Conservation (phyloP, 495 filamentous ascomycete species). For the Tuber borchii region DNA sequence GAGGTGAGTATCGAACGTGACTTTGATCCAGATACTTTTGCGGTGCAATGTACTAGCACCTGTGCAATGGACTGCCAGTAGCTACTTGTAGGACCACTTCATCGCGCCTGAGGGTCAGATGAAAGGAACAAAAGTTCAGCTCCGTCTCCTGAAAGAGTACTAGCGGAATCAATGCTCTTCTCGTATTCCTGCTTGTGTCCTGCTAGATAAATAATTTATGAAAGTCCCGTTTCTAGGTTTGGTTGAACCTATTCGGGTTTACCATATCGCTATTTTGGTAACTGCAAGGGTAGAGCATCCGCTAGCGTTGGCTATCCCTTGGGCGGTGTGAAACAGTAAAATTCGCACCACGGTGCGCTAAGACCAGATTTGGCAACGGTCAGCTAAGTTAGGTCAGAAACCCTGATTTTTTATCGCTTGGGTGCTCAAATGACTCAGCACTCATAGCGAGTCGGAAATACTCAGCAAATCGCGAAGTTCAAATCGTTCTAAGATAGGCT, state of each 20-base stretch:
- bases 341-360: too few species aligned
- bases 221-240: background rate
- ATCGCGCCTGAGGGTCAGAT: background rate
- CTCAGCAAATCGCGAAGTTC: too few species aligned
- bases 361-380: too few species aligned
- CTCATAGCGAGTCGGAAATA: too few species aligned
- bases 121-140: background rate
- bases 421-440: too few species aligned
- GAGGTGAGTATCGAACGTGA: slow-evolving; percentile 33
- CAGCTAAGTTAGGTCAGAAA: too few species aligned
- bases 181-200: background rate
- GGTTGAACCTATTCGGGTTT: background rate
- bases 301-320: background rate
- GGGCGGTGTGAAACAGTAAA: too few species aligned
- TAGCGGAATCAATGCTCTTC: background rate
- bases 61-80: background rate
- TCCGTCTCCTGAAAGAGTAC: background rate
- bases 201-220: background rate
- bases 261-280: background rate
- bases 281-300: background rate
- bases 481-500: too few species aligned
- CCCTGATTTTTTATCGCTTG: too few species aligned
- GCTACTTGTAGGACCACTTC: background rate
- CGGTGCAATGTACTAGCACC: background rate
- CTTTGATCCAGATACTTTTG: background rate